Evolutionary conservation across 768 basidiomycete species (phyloP).

Genomic region (Astraeus odoratus): DNA sequence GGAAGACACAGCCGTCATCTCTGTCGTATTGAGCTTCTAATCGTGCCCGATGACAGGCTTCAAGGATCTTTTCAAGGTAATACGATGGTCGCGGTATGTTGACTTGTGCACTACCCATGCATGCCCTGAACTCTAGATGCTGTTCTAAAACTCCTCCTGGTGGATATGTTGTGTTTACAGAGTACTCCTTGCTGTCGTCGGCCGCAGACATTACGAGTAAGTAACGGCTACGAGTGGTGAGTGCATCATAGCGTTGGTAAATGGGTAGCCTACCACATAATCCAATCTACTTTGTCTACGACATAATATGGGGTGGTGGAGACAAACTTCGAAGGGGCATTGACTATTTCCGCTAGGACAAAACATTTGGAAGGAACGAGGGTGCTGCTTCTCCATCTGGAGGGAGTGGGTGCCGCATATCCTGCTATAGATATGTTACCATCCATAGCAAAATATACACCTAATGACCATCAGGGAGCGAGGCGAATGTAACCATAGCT

Average conservation of each 20-base stretch:
- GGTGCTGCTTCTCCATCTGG: slow-evolving; percentile 45
- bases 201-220: neutral
- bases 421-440: slow-evolving; percentile 38
- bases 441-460: slow-evolving; percentile 65
- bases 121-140: neutral
- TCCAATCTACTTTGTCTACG: slow-evolving; percentile 60
- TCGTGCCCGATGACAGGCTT: slow-evolving; percentile 33
- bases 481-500: neutral
- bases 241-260: neutral
- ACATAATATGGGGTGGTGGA: slow-evolving; percentile 46
- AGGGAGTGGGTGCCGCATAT: slow-evolving; percentile 32
- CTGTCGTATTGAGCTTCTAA: slow-evolving; percentile 41
- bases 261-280: slow-evolving; percentile 48
- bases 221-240: neutral
- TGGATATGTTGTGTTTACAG: neutral
- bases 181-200: neutral
- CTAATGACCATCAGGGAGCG: slow-evolving; percentile 24
- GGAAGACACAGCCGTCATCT: slow-evolving; percentile 43
- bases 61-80: slow-evolving; percentile 43
- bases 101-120: slow-evolving; percentile 24
- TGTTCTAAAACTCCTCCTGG: neutral
- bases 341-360: slow-evolving; percentile 62
- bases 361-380: slow-evolving; percentile 42
- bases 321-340: slow-evolving; percentile 50
- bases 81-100: slow-evolving; percentile 52